Evolutionary conservation across 495 filamentous ascomycete genomes (phyloP).

Genomic region (Neurospora sp.): DNA sequence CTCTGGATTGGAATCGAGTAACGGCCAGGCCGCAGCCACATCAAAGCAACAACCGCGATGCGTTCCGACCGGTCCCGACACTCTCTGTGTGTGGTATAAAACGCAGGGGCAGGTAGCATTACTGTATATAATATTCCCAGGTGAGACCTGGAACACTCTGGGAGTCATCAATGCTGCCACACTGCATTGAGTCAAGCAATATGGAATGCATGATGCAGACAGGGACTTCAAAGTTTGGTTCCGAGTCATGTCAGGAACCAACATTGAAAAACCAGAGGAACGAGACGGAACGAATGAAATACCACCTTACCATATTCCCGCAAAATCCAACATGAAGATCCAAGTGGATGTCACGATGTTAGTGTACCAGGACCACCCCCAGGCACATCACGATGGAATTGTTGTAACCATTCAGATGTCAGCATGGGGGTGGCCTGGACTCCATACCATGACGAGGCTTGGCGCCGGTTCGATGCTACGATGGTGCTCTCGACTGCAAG

Average conservation of each 20-base stretch:
- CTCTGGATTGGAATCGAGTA: neutral
- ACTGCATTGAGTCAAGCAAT: neutral
- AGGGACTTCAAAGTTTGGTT: neutral
- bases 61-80: neutral
- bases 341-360: neutral
- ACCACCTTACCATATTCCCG: neutral
- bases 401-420: neutral
- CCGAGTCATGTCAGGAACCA: neutral
- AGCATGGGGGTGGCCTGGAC: neutral
- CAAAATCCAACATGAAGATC: neutral
- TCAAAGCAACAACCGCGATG: neutral
- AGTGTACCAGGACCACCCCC: neutral
- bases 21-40: neutral
- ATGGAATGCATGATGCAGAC: neutral
- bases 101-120: neutral
- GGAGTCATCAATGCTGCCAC: neutral
- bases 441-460: neutral
- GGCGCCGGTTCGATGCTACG: neutral
- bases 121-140: neutral
- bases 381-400: neutral
- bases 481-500: neutral
- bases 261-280: neutral
- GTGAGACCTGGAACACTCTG: neutral
- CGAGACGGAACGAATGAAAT: neutral
- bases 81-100: neutral